phyloP scores from a whole-genome alignment of 2,329 filamentous ascomycete genomes.

The Coniella vitis region DNA sequence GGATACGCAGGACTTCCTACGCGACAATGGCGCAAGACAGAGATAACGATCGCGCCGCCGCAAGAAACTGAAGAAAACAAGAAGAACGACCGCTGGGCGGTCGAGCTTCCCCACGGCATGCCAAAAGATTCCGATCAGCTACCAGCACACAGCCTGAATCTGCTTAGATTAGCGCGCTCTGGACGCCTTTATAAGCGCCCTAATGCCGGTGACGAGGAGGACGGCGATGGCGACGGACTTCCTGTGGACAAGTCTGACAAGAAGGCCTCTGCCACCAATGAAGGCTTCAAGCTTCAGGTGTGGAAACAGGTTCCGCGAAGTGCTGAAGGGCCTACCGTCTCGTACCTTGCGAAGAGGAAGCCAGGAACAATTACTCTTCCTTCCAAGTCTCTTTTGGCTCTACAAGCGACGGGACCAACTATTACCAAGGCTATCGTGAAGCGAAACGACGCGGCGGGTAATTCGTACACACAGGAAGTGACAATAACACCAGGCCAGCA shows the following conservation, averaged over 20 bases:
- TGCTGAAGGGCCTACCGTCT: constrained; percentile 43
- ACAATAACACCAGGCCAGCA: constrained; percentile 72
- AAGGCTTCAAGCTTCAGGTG: constrained; percentile 49
- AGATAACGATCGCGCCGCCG: constrained; percentile 61
- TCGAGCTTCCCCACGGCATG: constrained; percentile 72
- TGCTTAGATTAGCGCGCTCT: constrained; percentile 74
- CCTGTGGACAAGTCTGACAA: constrained; percentile 48
- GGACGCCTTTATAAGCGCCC: constrained; percentile 70
- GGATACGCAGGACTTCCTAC: constrained; percentile 69
- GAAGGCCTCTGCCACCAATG: constrained; percentile 59
- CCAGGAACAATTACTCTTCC: constrained; percentile 54
- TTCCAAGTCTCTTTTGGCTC: constrained; percentile 39
- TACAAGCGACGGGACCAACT: constrained; percentile 43
- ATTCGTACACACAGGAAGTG: constrained; percentile 77
- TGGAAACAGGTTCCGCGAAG: constrained; percentile 59
- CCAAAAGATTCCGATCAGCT: constrained; percentile 77
- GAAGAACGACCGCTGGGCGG: constrained; percentile 62
- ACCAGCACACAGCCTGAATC: constrained; percentile 70
- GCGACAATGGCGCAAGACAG: constrained; percentile 77
- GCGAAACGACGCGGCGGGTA: constrained; percentile 70
- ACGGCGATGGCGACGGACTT: constrained; percentile 41
- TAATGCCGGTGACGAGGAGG: constrained; percentile 53
- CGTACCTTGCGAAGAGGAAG: constrained; percentile 54
- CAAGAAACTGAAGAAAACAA: constrained; percentile 56
- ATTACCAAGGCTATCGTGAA: constrained; percentile 75